Conservation (phyloP, 2,329 filamentous ascomycete genomes). For the Teratosphaeria epicoccoides region DNA sequence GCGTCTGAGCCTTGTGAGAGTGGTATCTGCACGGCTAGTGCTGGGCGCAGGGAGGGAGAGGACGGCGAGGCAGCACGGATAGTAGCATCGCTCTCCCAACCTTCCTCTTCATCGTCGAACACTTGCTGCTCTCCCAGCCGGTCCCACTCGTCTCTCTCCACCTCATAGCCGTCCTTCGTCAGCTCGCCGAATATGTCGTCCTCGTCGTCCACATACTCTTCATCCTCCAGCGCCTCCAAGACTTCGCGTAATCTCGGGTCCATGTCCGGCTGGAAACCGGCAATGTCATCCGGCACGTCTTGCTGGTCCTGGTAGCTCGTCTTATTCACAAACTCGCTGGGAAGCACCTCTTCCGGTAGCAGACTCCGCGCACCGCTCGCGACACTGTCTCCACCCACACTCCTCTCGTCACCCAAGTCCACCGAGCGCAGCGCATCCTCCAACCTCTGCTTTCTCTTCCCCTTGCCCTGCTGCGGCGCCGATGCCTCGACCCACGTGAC, state of each 20-base stretch:
- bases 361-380: conserved; percentile 32
- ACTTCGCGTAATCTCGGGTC: conserved; percentile 85
- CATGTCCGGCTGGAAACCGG: conserved; percentile 96
- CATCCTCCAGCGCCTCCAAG: conserved; percentile 86
- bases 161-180: conserved; percentile 57
- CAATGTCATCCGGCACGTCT: conserved; percentile 79
- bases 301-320: conserved; percentile 86
- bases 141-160: conserved; percentile 73
- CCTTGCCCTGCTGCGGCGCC: conserved; percentile 39
- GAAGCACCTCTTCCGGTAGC: conserved; percentile 63
- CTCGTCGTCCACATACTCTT: conserved; percentile 76
- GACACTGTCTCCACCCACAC: conserved; percentile 34
- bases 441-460: conserved; percentile 60
- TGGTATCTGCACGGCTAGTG: conserved; percentile 25
- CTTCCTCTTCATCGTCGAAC: conserved; percentile 52
- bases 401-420: conserved; percentile 31
- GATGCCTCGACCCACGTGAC: conserved; percentile 69
- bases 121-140: conserved; percentile 28
- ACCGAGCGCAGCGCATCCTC: conserved; percentile 67
- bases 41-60: conserved; percentile 11
- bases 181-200: conserved; percentile 68
- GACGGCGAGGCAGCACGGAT: conserved; percentile 48
- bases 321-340: conserved; percentile 67
- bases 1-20: conserved; percentile 40
- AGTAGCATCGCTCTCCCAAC: conserved; percentile 92